phyloP scores from a whole-genome alignment of 306 rosid genomes.

The Medicago arabica region DNA sequence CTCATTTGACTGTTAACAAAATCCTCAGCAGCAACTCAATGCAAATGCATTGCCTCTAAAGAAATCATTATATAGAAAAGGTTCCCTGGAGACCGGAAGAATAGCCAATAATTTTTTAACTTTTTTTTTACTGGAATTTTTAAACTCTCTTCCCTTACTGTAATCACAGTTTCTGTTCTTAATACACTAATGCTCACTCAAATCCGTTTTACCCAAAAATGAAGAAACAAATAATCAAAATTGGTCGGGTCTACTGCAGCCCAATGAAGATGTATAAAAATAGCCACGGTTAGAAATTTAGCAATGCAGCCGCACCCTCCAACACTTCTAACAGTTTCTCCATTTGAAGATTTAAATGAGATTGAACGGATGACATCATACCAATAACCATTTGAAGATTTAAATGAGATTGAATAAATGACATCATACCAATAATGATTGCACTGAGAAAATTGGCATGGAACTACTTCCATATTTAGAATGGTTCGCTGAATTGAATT shows the following conservation, averaged over 20 bases:
- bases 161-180: background rate
- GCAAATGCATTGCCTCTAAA: constrained; percentile 2
- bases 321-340: constrained; percentile 23
- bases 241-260: background rate
- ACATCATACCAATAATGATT: background rate
- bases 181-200: constrained; percentile 1
- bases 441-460: constrained; percentile 19
- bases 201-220: constrained; percentile 4
- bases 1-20: background rate
- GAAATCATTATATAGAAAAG: background rate
- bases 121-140: background rate
- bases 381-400: constrained; percentile 10
- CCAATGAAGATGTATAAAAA: constrained; percentile 5
- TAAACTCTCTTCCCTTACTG: background rate
- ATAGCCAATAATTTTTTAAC: background rate
- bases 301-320: constrained; percentile 16
- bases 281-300: constrained; percentile 13
- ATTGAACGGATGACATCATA: constrained; percentile 1
- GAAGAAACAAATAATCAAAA: constrained; percentile 16
- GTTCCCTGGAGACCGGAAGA: background rate
- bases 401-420: background rate
- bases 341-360: constrained; percentile 3
- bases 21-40: constrained; percentile 9
- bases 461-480: constrained; percentile 16
- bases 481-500: constrained; percentile 15